Base-by-base conservation (phyloP, 1,139 yeast species). In the Pichia sorboxylosa region DNA sequence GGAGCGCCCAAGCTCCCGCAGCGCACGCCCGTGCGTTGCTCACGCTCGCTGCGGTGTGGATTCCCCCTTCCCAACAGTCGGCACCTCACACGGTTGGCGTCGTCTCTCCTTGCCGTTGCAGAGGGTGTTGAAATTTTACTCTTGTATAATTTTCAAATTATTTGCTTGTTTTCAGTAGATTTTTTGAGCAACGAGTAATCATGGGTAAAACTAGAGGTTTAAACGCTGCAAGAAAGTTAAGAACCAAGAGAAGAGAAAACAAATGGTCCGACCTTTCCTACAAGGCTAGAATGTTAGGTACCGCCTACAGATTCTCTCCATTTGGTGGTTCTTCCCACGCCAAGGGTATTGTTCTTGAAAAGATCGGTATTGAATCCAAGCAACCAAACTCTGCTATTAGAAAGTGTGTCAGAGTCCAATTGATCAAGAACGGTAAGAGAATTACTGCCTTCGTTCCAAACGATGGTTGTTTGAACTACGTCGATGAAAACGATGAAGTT, bases 381-480 rank as follows among this genome's bases (percentile, higher is more conserved):
- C 99, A 92, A 77, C 99, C 99, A 71, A 92, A 92, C 93, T 92
- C 98, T 58, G 99, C 98, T 71, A 90, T 90, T 64, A 90, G 98
- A 83, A 92, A 92, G 80, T 92, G 98, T 82, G 99, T 92, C 68
- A 87, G 96, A 79, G 98, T 92, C 49, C 98, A 90, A 76, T 83
- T 92, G 65, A 90, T 90, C 79, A 92, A 92, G 82, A 92, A 92
- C 84, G 98, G 98, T 75, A 90, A 90, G 83, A 90, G 84, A 76
- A 98, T 92, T 57, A 90, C 98, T 61, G 99, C 99, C 66, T 92
- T 92, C 93, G 99, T 92, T 64, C 98, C 99, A 70, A 90, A 90
- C 62, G 99, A 92, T 72, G 99, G 99, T 87, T 92, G 98, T 80
- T 74, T 87, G 69, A 90, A 90, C 90, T 90, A 80, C 58, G 96